phyloP scores from a whole-genome alignment of 352 stramenopile species.

The Phytophthora brassicae region DNA sequence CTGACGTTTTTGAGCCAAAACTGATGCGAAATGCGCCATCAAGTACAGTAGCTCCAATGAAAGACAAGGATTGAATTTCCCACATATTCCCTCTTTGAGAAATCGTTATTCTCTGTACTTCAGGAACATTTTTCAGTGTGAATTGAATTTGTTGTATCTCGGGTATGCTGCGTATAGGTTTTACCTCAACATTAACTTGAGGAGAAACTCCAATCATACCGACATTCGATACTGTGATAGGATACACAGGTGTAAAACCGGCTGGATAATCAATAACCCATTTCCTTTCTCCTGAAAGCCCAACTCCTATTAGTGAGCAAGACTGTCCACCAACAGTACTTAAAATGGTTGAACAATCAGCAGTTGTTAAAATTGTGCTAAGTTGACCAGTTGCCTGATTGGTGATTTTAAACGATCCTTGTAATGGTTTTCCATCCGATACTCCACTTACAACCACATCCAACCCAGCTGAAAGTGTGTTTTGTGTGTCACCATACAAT shows the following conservation, averaged over 20 bases:
- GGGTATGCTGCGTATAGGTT: not conserved
- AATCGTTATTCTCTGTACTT: constrained; percentile 29
- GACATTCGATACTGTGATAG: not conserved
- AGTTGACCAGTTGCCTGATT: constrained; percentile 19
- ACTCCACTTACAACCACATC: constrained; percentile 8
- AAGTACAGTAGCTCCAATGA: constrained; percentile 5
- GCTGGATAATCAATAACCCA: constrained; percentile 30
- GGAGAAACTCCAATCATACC: not conserved
- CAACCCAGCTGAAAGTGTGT: constrained; percentile 32
- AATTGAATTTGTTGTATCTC: constrained; percentile 33
- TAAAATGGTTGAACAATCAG: constrained; percentile 7
- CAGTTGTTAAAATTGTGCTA: not conserved
- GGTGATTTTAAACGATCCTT: constrained; percentile 32
- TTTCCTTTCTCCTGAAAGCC: constrained; percentile 33
- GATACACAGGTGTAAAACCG: not conserved
- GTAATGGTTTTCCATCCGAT: constrained; percentile 19
- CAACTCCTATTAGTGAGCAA: constrained; percentile 26
- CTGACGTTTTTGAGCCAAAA: not conserved
- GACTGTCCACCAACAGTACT: constrained; percentile 16
- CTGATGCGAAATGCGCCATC: constrained; percentile 5
- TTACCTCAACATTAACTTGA: not conserved
- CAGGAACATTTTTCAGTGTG: constrained; percentile 18
- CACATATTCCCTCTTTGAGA: constrained; percentile 25
- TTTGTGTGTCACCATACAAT: constrained; percentile 25
- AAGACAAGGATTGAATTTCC: constrained; percentile 30